Percentiles rank a stretch among this genome's conserved stretches.
Conservation (phyloP, 257 asterid species). For the Ehretia macrophylla region DNA sequence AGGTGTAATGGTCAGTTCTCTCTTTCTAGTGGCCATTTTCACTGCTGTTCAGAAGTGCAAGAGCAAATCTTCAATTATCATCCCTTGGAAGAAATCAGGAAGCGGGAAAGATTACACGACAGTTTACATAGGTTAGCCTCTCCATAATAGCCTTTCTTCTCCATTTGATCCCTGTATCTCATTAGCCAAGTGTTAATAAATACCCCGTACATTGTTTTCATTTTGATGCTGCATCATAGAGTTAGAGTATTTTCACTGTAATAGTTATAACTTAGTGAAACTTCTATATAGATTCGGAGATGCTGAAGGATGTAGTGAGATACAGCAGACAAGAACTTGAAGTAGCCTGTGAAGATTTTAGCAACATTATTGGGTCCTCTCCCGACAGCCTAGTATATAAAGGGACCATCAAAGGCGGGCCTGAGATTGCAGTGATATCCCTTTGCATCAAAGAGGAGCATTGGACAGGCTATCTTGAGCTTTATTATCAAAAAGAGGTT, state of each 20-base stretch:
- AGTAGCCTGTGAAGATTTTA: conserved; percentile 96
- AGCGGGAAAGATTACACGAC: conserved; percentile 61
- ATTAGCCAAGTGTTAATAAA: too few relatives aligned
- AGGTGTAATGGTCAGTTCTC: conserved; percentile 64
- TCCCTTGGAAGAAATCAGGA: conserved; percentile 86
- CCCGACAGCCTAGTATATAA: conserved; percentile 76
- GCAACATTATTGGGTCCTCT: conserved; percentile 91
- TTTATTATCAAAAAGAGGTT: conserved; percentile 88
- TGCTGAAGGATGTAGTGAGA: conserved; percentile 55
- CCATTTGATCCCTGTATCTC: too few relatives aligned
- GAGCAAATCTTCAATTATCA: conserved; percentile 57
- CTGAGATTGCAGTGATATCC: conserved; percentile 82
- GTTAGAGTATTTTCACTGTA: background rate
- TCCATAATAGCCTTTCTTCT: background rate
- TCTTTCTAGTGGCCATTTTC: conserved; percentile 53
- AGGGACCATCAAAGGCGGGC: conserved; percentile 82
- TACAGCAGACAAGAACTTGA: conserved; percentile 87
- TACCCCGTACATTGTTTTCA: background rate
- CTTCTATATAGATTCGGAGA: conserved; percentile 53
- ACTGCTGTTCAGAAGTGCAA: conserved; percentile 62
- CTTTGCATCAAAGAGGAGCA: conserved; percentile 77
- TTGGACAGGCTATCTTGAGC: conserved; percentile 87
- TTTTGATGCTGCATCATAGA: background rate
- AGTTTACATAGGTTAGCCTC: conserved; percentile 60
- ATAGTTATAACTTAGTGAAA: background rate